phyloP scores from a whole-genome alignment of 805 yeast genomes.

The Ogataea siamensis region DNA sequence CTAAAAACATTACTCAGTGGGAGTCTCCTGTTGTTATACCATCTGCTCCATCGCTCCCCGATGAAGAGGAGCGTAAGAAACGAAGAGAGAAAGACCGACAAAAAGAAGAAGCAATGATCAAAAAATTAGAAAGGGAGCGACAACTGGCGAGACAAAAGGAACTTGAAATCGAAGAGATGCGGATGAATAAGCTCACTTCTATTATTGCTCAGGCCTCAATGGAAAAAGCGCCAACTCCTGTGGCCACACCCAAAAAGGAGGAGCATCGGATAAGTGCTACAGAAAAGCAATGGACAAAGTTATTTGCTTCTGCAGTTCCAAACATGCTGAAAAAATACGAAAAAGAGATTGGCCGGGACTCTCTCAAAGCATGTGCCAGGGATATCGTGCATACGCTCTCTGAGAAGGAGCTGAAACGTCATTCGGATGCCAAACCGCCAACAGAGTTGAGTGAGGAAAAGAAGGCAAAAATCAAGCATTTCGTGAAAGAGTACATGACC shows the following conservation, averaged over 20 bases:
- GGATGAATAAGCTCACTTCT: slow-evolving; percentile 24
- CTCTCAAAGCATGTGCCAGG: slow-evolving; percentile 71
- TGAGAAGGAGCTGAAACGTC: slow-evolving; percentile 62
- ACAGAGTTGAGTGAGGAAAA: slow-evolving; percentile 61
- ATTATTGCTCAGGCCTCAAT: slow-evolving; percentile 33
- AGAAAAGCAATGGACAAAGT: slow-evolving; percentile 39
- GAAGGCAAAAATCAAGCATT: slow-evolving; percentile 64
- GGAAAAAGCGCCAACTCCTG: slow-evolving; percentile 32
- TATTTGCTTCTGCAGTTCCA: slow-evolving; percentile 76
- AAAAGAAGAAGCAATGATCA: slow-evolving; percentile 30
- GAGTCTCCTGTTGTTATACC: slow-evolving; percentile 45
- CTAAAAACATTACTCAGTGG: slow-evolving; percentile 53
- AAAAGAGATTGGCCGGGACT: slow-evolving; percentile 65
- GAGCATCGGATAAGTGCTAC: slow-evolving; percentile 9
- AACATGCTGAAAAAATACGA: slow-evolving; percentile 69
- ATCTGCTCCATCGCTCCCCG: slow-evolving; percentile 17
- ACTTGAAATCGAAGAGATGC: slow-evolving; percentile 26
- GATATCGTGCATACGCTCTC: slow-evolving; percentile 70
- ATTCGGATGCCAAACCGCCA: slow-evolving; percentile 44
- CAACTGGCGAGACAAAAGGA: slow-evolving; percentile 32
- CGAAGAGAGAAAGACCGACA: slow-evolving; percentile 23
- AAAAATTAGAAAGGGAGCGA: slow-evolving; percentile 35
- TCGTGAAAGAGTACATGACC: slow-evolving; percentile 62
- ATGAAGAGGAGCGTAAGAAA: slow-evolving; percentile 24
- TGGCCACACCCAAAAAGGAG: slow-evolving; percentile 31